phyloP scores from a whole-genome alignment of 106 monocot species.

The Acanthochlamys bracteata region DNA sequence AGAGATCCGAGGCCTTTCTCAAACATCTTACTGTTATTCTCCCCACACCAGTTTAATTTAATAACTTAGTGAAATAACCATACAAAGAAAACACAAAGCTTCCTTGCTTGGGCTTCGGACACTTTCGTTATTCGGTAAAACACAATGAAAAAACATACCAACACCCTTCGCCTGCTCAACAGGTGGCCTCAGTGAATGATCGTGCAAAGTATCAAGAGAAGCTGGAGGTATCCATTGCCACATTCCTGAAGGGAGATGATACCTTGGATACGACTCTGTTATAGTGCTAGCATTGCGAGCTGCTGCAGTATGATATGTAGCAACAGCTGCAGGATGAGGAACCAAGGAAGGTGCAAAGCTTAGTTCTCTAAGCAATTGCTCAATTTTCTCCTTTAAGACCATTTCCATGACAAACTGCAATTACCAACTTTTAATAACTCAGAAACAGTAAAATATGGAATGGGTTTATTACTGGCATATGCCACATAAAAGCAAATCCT shows the following conservation, averaged over 20 bases:
- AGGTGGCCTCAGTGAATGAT: constrained; percentile 65
- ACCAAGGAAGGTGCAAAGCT: constrained; percentile 22
- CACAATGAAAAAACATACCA: not conserved
- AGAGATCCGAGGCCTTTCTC: no score
- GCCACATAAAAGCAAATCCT: no score
- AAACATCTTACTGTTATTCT: no score
- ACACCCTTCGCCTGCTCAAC: constrained; percentile 32
- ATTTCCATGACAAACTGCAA: no score
- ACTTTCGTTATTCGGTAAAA: not conserved
- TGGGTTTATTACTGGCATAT: no score
- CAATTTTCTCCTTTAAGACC: constrained; percentile 54
- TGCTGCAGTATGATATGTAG: constrained; percentile 20
- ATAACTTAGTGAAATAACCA: no score
- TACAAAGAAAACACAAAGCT: no score
- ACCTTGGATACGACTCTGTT: constrained; percentile 29
- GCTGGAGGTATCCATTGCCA: constrained; percentile 85
- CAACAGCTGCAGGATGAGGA: constrained; percentile 17
- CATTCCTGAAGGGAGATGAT: constrained; percentile 31
- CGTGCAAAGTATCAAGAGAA: constrained; percentile 63
- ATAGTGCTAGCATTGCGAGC: constrained; percentile 18
- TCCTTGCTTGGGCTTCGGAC: not conserved
- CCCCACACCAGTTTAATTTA: no score
- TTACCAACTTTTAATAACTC: no score
- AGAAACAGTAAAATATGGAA: no score
- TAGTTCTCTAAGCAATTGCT: constrained; percentile 43